phyloP scores from a whole-genome alignment of 179 eudicot species.

The Drosera spatulata region DNA sequence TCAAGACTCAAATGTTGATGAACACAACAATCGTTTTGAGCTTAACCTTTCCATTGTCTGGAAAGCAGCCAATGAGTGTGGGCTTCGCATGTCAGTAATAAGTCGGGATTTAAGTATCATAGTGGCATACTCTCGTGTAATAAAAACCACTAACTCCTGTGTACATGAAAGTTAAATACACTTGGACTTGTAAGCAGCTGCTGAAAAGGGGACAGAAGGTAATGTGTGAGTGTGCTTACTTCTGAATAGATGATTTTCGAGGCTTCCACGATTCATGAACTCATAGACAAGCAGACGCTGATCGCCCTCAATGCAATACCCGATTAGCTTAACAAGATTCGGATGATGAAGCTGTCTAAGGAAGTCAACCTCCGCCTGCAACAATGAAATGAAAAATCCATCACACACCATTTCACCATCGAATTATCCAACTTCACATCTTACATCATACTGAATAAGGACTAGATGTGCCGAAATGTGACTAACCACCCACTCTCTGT shows the following conservation, averaged over 20 bases:
- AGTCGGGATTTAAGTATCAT: no score
- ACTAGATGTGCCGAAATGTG: not conserved
- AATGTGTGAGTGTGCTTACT: constrained; percentile 13
- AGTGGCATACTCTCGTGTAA: no score
- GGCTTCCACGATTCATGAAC: constrained; percentile 47
- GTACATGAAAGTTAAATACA: no score
- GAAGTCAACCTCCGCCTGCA: constrained; percentile 44
- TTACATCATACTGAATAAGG: not conserved
- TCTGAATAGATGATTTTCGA: constrained; percentile 40
- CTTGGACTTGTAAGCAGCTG: no score
- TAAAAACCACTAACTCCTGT: no score
- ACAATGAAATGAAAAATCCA: constrained; percentile 3
- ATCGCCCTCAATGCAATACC: constrained; percentile 40
- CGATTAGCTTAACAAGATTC: constrained; percentile 43
- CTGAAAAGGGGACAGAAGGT: not conserved
- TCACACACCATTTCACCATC: constrained; percentile 8
- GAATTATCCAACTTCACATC: constrained; percentile 1
- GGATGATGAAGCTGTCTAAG: constrained; percentile 45
- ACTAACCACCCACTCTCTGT: constrained; percentile 49
- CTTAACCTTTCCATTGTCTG: no score
- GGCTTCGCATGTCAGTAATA: no score
- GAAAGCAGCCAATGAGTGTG: no score
- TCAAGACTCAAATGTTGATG: no score
- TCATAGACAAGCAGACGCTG: constrained; percentile 40
- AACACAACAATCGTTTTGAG: no score